These are phyloP conservation scores for Starmerella apicola DNA, from an alignment of 805 yeast genomes.

Conservation along the genomic window DNA sequence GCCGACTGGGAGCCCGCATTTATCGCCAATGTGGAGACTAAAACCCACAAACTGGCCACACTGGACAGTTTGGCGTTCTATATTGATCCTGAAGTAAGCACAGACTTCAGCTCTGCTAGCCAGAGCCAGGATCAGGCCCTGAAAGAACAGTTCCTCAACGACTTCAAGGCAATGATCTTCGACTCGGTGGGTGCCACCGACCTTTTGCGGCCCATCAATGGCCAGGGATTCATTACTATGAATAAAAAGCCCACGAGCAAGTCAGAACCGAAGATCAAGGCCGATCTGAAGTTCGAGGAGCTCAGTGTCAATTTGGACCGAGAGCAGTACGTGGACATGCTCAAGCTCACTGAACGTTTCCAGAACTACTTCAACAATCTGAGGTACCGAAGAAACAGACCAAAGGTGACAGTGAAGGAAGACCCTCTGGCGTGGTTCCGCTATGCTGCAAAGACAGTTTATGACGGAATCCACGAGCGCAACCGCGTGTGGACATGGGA, in stretches of 20 bases:
- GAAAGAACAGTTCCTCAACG: conserved; percentile 25
- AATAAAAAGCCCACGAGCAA: conserved; percentile 44
- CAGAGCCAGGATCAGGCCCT: conserved; percentile 36
- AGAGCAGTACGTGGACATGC: conserved; percentile 66
- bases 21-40: conserved; percentile 52
- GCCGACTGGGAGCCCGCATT: conserved; percentile 75
- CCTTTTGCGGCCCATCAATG: conserved; percentile 76
- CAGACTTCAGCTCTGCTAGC: conserved; percentile 9
- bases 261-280: conserved; percentile 49
- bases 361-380: conserved; percentile 68
- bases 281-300: conserved; percentile 73
- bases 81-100: conserved; percentile 40
- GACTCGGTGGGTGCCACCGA: conserved; percentile 25
- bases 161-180: conserved; percentile 27
- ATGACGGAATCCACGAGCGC: conserved; percentile 68
- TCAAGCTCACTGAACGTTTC: conserved; percentile 70
- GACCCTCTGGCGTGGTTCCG: conserved; percentile 71
- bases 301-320: conserved; percentile 79
- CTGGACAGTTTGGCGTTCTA: conserved; percentile 65
- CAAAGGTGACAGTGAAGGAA: conserved; percentile 38
- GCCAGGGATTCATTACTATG: conserved; percentile 68
- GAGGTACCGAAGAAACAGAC: conserved; percentile 60
- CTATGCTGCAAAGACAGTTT: conserved; percentile 67
- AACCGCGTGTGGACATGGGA: conserved; percentile 86
- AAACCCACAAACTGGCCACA: conserved; percentile 66